Evolutionary conservation across 139 green algal species (phyloP).

Genomic region (Volvox africanus): DNA sequence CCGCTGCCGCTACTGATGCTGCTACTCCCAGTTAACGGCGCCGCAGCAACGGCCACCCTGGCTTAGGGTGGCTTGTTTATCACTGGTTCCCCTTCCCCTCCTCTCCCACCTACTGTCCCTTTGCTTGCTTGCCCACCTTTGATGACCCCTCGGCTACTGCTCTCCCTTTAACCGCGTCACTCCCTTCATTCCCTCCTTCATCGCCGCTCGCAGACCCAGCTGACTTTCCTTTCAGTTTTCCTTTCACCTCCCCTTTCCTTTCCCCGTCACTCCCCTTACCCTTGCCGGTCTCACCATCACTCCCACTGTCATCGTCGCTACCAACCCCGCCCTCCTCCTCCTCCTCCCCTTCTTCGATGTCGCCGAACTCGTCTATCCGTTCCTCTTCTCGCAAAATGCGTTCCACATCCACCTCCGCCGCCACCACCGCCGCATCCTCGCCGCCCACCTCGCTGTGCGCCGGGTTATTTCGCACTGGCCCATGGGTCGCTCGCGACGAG

Average conservation of each 20-base stretch:
- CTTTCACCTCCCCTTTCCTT: neutral
- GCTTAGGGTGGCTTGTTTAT: neutral
- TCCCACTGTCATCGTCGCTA: neutral
- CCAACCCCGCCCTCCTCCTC: neutral
- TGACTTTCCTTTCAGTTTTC: neutral
- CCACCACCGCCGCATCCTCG: slow-evolving; percentile 41
- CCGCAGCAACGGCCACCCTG: no score
- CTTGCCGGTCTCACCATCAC: neutral
- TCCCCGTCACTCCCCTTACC: neutral
- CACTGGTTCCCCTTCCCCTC: neutral
- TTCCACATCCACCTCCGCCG: slow-evolving; percentile 40
- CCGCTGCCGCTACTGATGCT: no score
- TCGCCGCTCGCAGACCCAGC: neutral
- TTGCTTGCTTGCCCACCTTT: neutral
- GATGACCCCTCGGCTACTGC: neutral
- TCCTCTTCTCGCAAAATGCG: neutral
- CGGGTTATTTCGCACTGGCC: slow-evolving; percentile 40
- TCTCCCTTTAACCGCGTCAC: neutral
- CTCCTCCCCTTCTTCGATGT: neutral
- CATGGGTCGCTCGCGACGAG: slow-evolving; percentile 15
- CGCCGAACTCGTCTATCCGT: neutral
- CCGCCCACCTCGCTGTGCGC: slow-evolving; percentile 3
- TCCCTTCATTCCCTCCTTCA: neutral
- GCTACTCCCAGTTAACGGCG: no score
- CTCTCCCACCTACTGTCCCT: neutral